phyloP scores from a whole-genome alignment of 2,329 filamentous ascomycete species.

The Lomentospora prolificans region DNA sequence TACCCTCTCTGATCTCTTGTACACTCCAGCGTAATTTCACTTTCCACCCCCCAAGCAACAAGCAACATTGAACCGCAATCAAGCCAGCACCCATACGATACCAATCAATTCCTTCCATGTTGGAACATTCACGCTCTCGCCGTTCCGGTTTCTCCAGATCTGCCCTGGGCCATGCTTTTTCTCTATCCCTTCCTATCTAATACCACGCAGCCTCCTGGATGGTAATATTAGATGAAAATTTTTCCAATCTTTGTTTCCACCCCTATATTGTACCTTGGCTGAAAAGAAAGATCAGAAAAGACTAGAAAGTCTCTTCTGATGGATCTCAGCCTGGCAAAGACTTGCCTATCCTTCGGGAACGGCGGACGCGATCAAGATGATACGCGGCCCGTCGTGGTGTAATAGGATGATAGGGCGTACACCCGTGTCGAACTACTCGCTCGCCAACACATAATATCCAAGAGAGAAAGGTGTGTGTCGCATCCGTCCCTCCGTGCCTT shows the following conservation, averaged over 20 bases:
- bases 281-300: too few species aligned
- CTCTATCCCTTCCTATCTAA: background rate
- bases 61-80: too few species aligned
- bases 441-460: too few species aligned
- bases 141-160: background rate
- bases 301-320: background rate
- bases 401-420: background rate
- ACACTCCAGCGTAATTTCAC: background rate
- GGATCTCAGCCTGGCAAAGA: background rate
- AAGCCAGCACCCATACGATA: background rate
- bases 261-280: background rate
- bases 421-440: background rate
- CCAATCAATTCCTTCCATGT: background rate
- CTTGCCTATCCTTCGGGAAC: background rate
- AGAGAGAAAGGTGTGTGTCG: background rate
- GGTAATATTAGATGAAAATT: slow-evolving; percentile 2
- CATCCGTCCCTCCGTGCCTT: background rate
- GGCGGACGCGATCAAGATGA: background rate
- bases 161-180: background rate
- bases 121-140: background rate
- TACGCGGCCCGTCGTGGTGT: background rate
- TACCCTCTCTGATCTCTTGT: background rate
- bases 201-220: background rate
- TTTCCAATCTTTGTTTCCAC: background rate
- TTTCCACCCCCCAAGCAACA: slow-evolving; percentile 1